A percentile compares a stretch with the other conserved stretches of the same genome.
Evolutionary conservation across 2,329 filamentous ascomycete species (phyloP).

Genomic region (Lachnellula cervina): DNA sequence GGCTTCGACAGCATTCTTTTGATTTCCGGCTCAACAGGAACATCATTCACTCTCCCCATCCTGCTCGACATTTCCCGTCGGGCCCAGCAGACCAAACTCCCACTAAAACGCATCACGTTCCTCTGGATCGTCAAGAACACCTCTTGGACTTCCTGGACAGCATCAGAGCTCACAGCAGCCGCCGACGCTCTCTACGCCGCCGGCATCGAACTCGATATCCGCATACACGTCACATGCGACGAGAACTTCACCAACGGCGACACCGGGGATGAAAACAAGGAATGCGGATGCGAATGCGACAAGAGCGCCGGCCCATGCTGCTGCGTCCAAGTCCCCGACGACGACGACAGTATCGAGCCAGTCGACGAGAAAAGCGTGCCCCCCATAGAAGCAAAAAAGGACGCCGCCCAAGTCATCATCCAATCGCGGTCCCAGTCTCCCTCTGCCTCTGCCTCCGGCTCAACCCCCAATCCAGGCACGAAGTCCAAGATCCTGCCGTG

Average conservation of each 20-base stretch:
- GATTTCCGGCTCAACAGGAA: conserved; percentile 57
- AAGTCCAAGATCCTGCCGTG: conserved; percentile 39
- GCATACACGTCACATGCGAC: conserved; percentile 48
- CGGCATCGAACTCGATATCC: conserved; percentile 45
- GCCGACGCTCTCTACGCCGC: conserved; percentile 40
- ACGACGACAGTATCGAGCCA: conserved; percentile 1
- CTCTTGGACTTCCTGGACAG: conserved; percentile 46
- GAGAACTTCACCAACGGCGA: conserved; percentile 17
- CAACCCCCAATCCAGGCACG: conserved; percentile 24
- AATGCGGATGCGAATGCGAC: conserved; percentile 17
- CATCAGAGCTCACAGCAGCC: conserved; percentile 17
- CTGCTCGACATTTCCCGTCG: conserved; percentile 32
- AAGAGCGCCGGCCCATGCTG: conserved; percentile 18
- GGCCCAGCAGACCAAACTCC: conserved; percentile 30
- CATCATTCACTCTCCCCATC: conserved; percentile 56
- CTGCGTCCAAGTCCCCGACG: conserved; percentile 6
- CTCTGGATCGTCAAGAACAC: conserved; percentile 52
- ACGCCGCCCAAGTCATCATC: conserved; percentile 1
- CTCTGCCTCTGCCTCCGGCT: neutral
- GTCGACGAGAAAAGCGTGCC: conserved; percentile 5
- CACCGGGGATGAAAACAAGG: neutral
- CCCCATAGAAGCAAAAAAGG: neutral
- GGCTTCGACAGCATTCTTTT: conserved; percentile 56
- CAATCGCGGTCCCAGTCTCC: conserved; percentile 2
- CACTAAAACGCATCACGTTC: conserved; percentile 47